Evolutionary conservation across 352 stramenopile species (phyloP).

Genomic region (Globisporangium nunn): DNA sequence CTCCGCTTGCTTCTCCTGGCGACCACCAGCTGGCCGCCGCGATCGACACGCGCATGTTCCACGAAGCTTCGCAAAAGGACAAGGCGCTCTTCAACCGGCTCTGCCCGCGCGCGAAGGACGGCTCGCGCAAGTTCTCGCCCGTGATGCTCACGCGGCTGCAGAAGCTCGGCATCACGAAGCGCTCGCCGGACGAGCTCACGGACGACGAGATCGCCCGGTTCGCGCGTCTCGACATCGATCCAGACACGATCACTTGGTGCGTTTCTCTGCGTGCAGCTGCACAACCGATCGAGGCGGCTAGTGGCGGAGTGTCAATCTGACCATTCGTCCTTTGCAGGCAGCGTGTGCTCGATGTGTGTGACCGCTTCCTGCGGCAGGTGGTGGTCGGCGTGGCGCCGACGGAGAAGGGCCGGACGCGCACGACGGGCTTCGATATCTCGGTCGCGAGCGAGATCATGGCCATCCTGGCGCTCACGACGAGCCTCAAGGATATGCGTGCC

Average conservation of each 20-base stretch:
- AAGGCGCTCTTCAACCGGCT: conserved; percentile 83
- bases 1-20: background rate
- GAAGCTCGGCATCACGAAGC: conserved; percentile 93
- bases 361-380: conserved; percentile 92
- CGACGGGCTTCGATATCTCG: conserved; percentile 76
- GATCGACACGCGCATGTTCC: conserved; percentile 98
- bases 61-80: conserved; percentile 87
- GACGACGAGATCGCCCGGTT: conserved; percentile 91
- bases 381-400: conserved; percentile 85
- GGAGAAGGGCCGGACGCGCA: conserved; percentile 85
- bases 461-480: conserved; percentile 94
- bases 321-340: conserved; percentile 32
- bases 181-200: conserved; percentile 90
- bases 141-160: conserved; percentile 92
- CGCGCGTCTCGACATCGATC: conserved; percentile 94
- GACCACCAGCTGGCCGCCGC: conserved; percentile 85
- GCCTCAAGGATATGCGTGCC: conserved; percentile 91
- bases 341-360: conserved; percentile 96
- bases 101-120: conserved; percentile 81
- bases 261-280: background rate
- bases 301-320: background rate
- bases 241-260: conserved; percentile 81
- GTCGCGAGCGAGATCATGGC: conserved; percentile 99
- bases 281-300: too few relatives aligned
- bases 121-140: conserved; percentile 75